Evolutionary conservation across 495 filamentous ascomycete genomes (phyloP).

Genomic region (Tetracladium marchalianum): DNA sequence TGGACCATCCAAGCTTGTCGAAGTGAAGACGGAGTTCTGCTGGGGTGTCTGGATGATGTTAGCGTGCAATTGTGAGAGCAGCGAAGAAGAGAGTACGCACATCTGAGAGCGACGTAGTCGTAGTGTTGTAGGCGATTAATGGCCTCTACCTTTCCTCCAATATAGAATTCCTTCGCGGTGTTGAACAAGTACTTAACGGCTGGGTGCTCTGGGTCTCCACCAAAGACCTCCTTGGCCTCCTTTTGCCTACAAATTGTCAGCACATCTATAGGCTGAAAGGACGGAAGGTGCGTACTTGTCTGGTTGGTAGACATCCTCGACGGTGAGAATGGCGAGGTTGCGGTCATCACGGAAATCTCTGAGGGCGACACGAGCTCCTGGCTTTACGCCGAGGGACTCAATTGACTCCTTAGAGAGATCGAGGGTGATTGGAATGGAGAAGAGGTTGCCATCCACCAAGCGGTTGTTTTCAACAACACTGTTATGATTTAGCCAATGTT

Average conservation of each 20-base stretch:
- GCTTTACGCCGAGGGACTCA: conserved; percentile 58
- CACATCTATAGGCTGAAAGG: conserved; percentile 10
- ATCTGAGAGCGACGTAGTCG: conserved; percentile 94
- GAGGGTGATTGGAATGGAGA: conserved; percentile 94
- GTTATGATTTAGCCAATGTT: conserved; percentile 8
- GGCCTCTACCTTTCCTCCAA: conserved; percentile 91
- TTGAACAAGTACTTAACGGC: conserved; percentile 82
- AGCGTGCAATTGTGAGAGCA: background rate
- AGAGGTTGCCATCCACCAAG: conserved; percentile 81
- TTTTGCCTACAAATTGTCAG: conserved; percentile 49
- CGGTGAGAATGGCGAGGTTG: conserved; percentile 88
- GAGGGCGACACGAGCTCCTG: conserved; percentile 73
- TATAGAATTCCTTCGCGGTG: conserved; percentile 75
- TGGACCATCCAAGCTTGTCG: conserved; percentile 96
- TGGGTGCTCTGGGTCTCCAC: conserved; percentile 81
- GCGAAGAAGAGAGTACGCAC: conserved; percentile 36
- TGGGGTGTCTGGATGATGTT: conserved; percentile 62
- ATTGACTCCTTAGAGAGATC: conserved; percentile 70
- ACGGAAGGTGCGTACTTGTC: conserved; percentile 63
- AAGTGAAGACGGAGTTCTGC: conserved; percentile 93
- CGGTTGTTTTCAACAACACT: conserved; percentile 84
- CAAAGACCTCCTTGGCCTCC: conserved; percentile 91
- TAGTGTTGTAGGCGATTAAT: conserved; percentile 94
- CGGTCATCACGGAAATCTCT: conserved; percentile 95
- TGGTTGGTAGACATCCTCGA: conserved; percentile 93